Base-by-base conservation (phyloP, 768 basidiomycete genomes). In the Strobilomyces echinocephalus region DNA sequence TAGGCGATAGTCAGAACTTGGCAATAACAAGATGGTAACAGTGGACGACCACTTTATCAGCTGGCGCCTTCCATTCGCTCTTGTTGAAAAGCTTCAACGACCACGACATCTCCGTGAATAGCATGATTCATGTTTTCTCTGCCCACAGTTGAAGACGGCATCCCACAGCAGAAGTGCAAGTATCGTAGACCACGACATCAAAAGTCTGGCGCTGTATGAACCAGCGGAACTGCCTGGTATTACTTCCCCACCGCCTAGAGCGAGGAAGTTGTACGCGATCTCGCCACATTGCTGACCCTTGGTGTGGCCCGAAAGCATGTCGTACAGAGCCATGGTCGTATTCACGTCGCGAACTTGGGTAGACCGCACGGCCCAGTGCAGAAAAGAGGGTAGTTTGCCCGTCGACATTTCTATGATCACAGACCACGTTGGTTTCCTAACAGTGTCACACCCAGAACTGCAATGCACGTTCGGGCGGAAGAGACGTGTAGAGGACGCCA, bases 51-150 rank as follows among this genome's bases (percentile, higher is more conserved):
- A 98, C 94, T 63, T 95, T 91, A 58, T 97, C 87, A 2, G 84
- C 85, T 7, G 93, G 88, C 1, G 91, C 85, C 67, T 88, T 92
- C 97, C 97, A 99, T 60, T 97, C 87, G 3, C 73, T 79, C 70
- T 94, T 83, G 10, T 84, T 79, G 56, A 97, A 88, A 0, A 99
- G n/a, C 74, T 67, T 97, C 85, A 10, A 99, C 84, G 0, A 84
- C 92, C 0, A 99, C 95, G 11, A 95, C 72, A 62, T 99, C 97
- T 1, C 97, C 95, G 33, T 95, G 80, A 10, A 97, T 90, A 0
- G 94, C 86, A 15, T 97, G 84, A 66, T 99, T 99, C 89, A 97
- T 97, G 56, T 92, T 85, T 69, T 94, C 87, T 28, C 94, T 78
- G 0, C 95, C 95, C 30, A 91, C 79, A n/a, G n/a, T n/a, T n/a